These are phyloP conservation scores for Pseudohalonectria lignicola DNA, from an alignment of 2,329 filamentous ascomycete genomes.

Conservation along the genomic window DNA sequence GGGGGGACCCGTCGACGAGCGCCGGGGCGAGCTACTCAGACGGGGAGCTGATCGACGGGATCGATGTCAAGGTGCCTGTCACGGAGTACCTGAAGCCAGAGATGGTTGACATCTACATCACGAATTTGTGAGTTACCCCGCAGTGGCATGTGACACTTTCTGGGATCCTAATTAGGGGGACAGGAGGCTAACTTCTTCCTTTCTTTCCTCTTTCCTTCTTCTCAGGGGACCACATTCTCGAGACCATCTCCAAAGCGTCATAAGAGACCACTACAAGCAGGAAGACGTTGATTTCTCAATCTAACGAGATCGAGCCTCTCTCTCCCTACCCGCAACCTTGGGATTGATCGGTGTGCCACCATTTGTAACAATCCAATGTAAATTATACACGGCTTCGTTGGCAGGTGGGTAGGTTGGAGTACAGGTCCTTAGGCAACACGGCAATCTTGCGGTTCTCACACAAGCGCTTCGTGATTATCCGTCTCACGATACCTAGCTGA, in stretches of 20 bases:
- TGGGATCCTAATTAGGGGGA: neutral
- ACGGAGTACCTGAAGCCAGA: slow-evolving; percentile 76
- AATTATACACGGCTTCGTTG: too few relatives aligned
- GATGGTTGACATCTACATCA: slow-evolving; percentile 71
- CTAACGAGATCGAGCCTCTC: too few relatives aligned
- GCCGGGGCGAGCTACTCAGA: slow-evolving; percentile 72
- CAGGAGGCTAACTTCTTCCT: neutral
- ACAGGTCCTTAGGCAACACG: too few relatives aligned
- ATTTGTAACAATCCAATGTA: too few relatives aligned
- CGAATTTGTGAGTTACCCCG: slow-evolving; percentile 55
- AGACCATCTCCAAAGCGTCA: slow-evolving; percentile 15
- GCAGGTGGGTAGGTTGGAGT: too few relatives aligned
- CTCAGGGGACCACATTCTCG: slow-evolving; percentile 20
- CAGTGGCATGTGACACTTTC: neutral
- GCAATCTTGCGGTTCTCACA: too few relatives aligned
- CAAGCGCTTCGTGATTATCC: too few relatives aligned
- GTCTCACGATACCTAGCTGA: too few relatives aligned
- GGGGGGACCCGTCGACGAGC: slow-evolving; percentile 68
- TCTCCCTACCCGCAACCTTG: too few relatives aligned
- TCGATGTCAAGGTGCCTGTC: slow-evolving; percentile 68
- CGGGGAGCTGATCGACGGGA: slow-evolving; percentile 64
- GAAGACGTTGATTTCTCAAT: slow-evolving; percentile 10
- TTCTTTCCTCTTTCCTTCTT: neutral
- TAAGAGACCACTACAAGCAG: slow-evolving; percentile 17
- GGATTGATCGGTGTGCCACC: too few relatives aligned